Percentiles rank a stretch among this genome's conserved stretches.
phyloP scores from a whole-genome alignment of 768 basidiomycete species.

The Suillus hirtellus region DNA sequence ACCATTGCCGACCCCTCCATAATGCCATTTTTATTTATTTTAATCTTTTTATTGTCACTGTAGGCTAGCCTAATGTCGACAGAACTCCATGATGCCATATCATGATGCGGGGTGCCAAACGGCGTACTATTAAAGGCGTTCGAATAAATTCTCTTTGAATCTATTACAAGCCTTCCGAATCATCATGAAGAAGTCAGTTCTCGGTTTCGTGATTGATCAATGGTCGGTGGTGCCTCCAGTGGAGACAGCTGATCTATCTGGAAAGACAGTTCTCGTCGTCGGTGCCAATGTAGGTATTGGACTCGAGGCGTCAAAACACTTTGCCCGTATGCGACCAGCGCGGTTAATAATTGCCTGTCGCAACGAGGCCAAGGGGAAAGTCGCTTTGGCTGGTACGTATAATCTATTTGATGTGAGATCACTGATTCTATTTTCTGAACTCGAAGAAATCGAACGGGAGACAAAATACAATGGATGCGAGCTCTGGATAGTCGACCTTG shows the following conservation, averaged over 20 bases:
- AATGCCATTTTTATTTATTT: too few relatives aligned
- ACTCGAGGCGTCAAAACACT: conserved; percentile 32
- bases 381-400: conserved; percentile 24
- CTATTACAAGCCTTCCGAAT: not conserved
- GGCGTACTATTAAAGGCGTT: not conserved
- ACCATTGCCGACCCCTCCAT: too few relatives aligned
- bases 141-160: not conserved
- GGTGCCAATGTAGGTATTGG: conserved; percentile 37
- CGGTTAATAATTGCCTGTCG: conserved; percentile 32
- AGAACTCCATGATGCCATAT: too few relatives aligned
- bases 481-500: too few relatives aligned
- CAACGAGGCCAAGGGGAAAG: conserved; percentile 25
- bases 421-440: not conserved
- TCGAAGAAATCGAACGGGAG: conserved; percentile 22
- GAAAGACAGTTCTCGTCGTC: conserved; percentile 32
- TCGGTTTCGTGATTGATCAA: conserved; percentile 17
- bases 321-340: conserved; percentile 31
- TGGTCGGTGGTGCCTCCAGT: conserved; percentile 20
- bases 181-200: conserved; percentile 15
- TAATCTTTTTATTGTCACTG: too few relatives aligned
- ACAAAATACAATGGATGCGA: conserved; percentile 3
- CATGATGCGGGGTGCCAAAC: too few relatives aligned
- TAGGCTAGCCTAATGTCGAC: too few relatives aligned
- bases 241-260: conserved; percentile 25
- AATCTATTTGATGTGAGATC: not conserved